Percentiles rank a stretch among this genome's conserved stretches.
Conservation (phyloP, 2,329 filamentous ascomycete genomes). For the Penicillium frequentans region DNA sequence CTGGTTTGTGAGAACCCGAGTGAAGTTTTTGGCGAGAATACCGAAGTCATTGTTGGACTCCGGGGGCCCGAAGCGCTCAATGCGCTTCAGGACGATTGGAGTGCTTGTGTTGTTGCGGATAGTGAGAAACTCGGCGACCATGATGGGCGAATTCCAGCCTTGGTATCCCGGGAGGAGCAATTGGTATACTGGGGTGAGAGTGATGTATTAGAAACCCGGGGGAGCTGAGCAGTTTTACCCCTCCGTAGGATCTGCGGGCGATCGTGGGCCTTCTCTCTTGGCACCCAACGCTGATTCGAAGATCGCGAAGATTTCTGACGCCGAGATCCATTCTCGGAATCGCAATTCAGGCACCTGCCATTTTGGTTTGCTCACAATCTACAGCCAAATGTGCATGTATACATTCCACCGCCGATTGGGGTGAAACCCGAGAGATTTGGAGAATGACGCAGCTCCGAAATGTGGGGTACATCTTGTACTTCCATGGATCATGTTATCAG, state of each 20-base stretch:
- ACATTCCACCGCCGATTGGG: not conserved
- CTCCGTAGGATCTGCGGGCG: constrained; percentile 17
- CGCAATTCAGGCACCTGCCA: not conserved
- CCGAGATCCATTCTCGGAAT: not conserved
- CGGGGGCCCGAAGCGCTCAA: constrained; percentile 70
- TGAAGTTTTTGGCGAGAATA: constrained; percentile 51
- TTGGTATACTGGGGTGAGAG: not conserved
- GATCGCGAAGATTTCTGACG: constrained; percentile 4
- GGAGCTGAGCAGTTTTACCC: constrained; percentile 10
- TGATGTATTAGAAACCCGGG: not conserved
- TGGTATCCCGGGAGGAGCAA: not conserved
- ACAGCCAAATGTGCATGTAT: not conserved
- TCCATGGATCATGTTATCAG: too few relatives aligned
- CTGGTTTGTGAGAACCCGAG: constrained; percentile 42
- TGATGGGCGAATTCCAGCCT: constrained; percentile 14
- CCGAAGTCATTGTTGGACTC: constrained; percentile 39
- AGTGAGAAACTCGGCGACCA: constrained; percentile 55
- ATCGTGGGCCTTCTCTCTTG: constrained; percentile 15
- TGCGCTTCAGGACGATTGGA: constrained; percentile 67
- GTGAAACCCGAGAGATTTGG: not conserved
- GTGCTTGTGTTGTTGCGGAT: constrained; percentile 80
- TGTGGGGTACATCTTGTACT: too few relatives aligned
- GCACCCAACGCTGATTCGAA: constrained; percentile 19
- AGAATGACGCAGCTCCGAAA: not conserved
- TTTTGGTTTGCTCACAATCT: not conserved